Conservation (phyloP, 495 filamentous ascomycete genomes). For the Cercophora scortea region DNA sequence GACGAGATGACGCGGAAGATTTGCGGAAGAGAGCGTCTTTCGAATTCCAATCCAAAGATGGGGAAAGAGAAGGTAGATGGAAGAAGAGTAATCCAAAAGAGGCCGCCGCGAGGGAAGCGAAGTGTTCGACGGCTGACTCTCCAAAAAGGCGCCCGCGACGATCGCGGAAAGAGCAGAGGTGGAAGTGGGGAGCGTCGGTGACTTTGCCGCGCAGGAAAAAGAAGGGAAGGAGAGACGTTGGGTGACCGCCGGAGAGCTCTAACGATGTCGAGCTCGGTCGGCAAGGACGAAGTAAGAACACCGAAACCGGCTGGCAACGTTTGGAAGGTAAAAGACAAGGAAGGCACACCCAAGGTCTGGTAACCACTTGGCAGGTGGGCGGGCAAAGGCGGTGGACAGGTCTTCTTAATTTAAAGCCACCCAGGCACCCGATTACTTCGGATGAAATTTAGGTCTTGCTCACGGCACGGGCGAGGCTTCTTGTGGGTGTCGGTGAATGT, state of each 20-base stretch:
- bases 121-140: neutral
- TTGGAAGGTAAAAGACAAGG: no score
- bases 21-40: neutral
- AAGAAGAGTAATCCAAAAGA: conserved; percentile 9
- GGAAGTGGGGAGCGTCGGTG: neutral
- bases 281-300: no score
- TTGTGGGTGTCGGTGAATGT: no score
- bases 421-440: no score
- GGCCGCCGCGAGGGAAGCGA: neutral
- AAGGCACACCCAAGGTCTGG: no score
- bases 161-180: conserved; percentile 7
- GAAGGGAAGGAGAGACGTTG: neutral
- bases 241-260: neutral
- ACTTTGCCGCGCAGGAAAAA: neutral
- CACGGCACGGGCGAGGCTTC: no score
- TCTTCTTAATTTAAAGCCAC: no score
- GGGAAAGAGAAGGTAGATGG: conserved; percentile 5
- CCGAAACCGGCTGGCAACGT: no score
- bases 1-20: conserved; percentile 4
- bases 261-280: no score
- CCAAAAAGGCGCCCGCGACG: neutral
- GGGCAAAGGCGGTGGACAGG: no score
- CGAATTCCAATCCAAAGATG: neutral
- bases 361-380: no score
- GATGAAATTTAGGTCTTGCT: no score